Base-by-base conservation (phyloP, 2,329 filamentous ascomycete species). In the Penicillium polonicum region DNA sequence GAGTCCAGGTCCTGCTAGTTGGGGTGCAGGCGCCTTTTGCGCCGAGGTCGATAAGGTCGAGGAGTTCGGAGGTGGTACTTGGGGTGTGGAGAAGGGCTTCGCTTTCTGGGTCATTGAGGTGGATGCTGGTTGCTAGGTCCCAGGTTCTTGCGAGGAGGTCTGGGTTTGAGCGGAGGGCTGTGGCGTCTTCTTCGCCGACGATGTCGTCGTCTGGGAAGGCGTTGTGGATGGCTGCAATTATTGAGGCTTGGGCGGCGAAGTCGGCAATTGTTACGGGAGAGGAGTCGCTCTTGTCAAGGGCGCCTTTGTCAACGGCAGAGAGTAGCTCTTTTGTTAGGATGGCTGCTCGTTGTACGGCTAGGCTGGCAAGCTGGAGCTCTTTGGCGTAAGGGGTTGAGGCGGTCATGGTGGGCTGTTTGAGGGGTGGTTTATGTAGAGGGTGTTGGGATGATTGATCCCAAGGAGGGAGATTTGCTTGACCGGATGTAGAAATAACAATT, bases 231-330 rank as follows among this genome's bases (percentile, higher is more conserved):
- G 82, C 80, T 55, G 76, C 77, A 64, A 86, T 86, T 64, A 88
- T 78, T 36, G 87, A 75, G 10, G 85, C 84, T 69, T 88, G 85
- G 2, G 83, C 82, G 41, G 83, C 85, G 66, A 87, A 87, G 68
- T 88, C 85, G 58, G 84, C 85, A 38, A 85, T 80, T 1, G 85
- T 87, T 50, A 88, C 85, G 25, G 85, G 85, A 0, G 81, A 82
- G 48, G 78, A 74, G 68, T 88, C 85, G 55, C 76, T 76, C 68
- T 88, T 87, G 66, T 81, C 78, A 52, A 85, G 75, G 23, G 77
- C 78, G 55, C 76, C 76, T 63, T 82, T 82, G 60, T 78, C 76
- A n/a, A 80, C 75, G 21, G 74, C 71, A 42, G 76, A 76, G 23
- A 82, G 74, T 64, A 85, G 71, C 58, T 74, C 68, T 67, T 86